Evolutionary conservation across 371 early-diverging fungal genomes (phyloP).

Genomic region (Mucor sp.): DNA sequence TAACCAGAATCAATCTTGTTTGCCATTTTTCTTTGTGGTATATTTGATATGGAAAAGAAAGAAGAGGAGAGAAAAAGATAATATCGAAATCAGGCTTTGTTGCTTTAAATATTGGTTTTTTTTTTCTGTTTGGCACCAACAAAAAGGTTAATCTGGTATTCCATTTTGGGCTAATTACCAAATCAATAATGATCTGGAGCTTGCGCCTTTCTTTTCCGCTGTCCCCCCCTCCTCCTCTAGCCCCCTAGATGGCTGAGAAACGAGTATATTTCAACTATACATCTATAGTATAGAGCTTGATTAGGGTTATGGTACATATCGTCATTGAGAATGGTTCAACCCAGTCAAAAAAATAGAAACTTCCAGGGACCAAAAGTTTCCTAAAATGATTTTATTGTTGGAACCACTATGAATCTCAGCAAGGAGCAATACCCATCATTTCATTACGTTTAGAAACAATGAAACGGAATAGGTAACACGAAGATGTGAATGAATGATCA

Average conservation of each 20-base stretch:
- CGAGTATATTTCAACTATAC: too few species aligned
- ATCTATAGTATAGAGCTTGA: too few species aligned
- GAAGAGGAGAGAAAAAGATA: not conserved
- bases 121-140: not conserved
- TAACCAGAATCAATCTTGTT: slow-evolving; percentile 35
- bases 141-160: not conserved
- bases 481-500: not conserved
- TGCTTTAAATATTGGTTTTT: not conserved
- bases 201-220: not conserved
- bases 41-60: not conserved
- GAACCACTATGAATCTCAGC: not conserved
- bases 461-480: not conserved
- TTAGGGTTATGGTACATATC: not conserved
- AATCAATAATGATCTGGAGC: not conserved
- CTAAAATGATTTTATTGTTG: not conserved
- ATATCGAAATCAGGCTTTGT: not conserved
- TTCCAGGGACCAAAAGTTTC: not conserved
- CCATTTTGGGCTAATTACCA: not conserved
- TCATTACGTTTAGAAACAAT: not conserved
- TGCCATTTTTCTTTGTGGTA: not conserved
- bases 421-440: too few species aligned
- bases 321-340: not conserved
- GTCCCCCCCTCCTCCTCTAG: too few species aligned
- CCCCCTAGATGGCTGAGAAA: not conserved
- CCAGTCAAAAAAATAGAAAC: not conserved